Evolutionary conservation across 2,329 filamentous ascomycete genomes (phyloP), one percentile per base, ranked within the genome.

Genomic region (Rhynchosporium secalis): DNA sequence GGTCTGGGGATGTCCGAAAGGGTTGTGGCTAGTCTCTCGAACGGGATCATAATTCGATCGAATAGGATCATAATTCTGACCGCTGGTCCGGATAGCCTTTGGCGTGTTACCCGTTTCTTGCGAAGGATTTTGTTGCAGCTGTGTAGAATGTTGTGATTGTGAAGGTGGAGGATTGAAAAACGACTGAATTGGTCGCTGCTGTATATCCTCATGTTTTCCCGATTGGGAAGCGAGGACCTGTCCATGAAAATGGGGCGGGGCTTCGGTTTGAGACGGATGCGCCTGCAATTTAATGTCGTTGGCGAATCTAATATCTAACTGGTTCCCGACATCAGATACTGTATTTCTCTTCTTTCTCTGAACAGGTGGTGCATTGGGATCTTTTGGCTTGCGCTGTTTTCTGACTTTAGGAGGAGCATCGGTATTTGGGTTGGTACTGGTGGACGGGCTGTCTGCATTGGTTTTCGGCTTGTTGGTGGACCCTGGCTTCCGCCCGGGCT

Each of bases 61-160:
- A 66, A 96, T 92, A 0, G 93, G 93, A 75, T 97, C 93, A 77
- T 95, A 97, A 71, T 89, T 91, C 72, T 92, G 90, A 48, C 92
- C 89, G 71, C 89, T 90, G 13, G 88, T 87, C 56, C 88, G 79
- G 56, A 79, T 77, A 12, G 78, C n/a, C 76, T 59, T 62, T 57
- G 56, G 61, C 31, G 20, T 20, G 20, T 20, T 20, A 20, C 20
- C 20, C 20, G 20, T 20, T 20, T 20, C 20, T 20, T 64, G 47
- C 46, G 45, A 46, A 5, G 62, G 68, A 46, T 58, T 62, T 40
- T 47, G 58, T 6, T 12, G 38, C 12, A n/a, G 52, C 3, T 47
- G 56, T 40, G 8, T 43, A 15, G 45, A 33, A 10, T 31, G 43
- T 13, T 58, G 55, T 4, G 8, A 41, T 46, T 49, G 56, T 43